Evolutionary conservation across 208 protist species (phyloP).

Genomic region (Endotrypanum monterogeii): DNA sequence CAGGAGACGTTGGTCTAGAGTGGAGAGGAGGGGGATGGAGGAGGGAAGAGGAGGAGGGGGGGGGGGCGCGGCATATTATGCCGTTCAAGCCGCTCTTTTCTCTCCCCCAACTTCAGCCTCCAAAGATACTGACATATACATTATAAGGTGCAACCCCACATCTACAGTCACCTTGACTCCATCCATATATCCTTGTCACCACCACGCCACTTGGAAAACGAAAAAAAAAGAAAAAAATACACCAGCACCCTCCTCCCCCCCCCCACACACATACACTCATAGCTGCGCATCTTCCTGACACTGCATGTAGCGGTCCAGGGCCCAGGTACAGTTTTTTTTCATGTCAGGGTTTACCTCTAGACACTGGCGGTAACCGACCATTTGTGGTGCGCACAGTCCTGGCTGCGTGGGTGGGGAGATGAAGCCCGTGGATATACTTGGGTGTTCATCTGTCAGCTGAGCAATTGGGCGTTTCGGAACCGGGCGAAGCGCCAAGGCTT

Average conservation of each 20-base stretch:
- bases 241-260: too few species aligned
- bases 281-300: constrained; percentile 31
- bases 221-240: too few species aligned
- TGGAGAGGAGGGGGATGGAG: too few species aligned
- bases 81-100: neutral
- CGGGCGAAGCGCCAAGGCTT: neutral
- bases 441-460: neutral
- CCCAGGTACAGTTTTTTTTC: constrained; percentile 51
- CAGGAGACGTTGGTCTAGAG: too few species aligned
- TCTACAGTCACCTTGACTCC: too few species aligned
- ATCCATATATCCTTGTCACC: too few species aligned
- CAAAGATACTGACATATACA: too few species aligned
- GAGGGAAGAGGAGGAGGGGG: too few species aligned
- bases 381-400: constrained; percentile 25
- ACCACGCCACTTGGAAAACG: too few species aligned
- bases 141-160: too few species aligned
- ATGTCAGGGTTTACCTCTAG: constrained; percentile 40
- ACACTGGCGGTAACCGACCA: constrained; percentile 40
- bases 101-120: too few species aligned
- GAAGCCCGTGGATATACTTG: neutral
- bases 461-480: neutral
- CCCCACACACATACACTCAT: neutral
- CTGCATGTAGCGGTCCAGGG: constrained; percentile 38
- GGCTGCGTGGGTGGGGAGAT: neutral
- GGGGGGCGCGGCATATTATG: neutral